Evolutionary conservation across 306 rosid species (phyloP).

Genomic region (Bauhinia variegata): DNA sequence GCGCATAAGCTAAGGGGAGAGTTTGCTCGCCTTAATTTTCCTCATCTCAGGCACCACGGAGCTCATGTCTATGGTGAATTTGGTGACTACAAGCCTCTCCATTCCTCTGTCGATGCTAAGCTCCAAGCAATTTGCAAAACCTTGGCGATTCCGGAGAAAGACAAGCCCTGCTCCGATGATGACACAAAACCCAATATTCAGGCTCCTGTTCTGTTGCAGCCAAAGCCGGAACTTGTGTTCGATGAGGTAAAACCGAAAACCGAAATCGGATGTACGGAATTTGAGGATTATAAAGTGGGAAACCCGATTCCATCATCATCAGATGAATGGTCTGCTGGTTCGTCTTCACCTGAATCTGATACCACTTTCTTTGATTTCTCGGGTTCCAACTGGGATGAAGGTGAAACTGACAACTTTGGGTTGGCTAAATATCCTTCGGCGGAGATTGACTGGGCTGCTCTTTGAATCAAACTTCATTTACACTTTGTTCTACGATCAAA

Average conservation of each 20-base stretch:
- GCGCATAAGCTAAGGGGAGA: slow-evolving; percentile 91
- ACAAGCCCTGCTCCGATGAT: slow-evolving; percentile 37
- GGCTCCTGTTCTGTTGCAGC: slow-evolving; percentile 25
- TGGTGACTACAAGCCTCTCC: slow-evolving; percentile 71
- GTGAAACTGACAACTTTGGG: slow-evolving; percentile 48
- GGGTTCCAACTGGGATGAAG: slow-evolving; percentile 55
- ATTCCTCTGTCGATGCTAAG: slow-evolving; percentile 76
- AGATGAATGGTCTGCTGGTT: slow-evolving; percentile 50
- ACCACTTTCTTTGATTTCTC: slow-evolving; percentile 60
- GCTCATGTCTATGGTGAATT: slow-evolving; percentile 53
- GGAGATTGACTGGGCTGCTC: slow-evolving; percentile 91
- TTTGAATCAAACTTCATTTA: too few relatives aligned
- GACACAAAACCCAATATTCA: slow-evolving; percentile 43
- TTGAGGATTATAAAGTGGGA: slow-evolving; percentile 46
- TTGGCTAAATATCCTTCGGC: slow-evolving; percentile 82
- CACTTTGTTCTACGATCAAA: too few relatives aligned
- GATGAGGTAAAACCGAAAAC: slow-evolving; percentile 14
- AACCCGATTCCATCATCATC: slow-evolving; percentile 40
- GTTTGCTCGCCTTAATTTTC: slow-evolving; percentile 80
- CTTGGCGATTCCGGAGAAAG: slow-evolving; percentile 50
- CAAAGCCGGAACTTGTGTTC: slow-evolving; percentile 7
- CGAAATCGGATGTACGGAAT: slow-evolving; percentile 27
- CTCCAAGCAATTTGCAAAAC: slow-evolving; percentile 77
- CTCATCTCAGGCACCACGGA: slow-evolving; percentile 59
- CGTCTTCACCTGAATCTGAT: slow-evolving; percentile 72